Conservation (phyloP, 2,329 filamentous ascomycete genomes). For the Penicillium occitanis region DNA sequence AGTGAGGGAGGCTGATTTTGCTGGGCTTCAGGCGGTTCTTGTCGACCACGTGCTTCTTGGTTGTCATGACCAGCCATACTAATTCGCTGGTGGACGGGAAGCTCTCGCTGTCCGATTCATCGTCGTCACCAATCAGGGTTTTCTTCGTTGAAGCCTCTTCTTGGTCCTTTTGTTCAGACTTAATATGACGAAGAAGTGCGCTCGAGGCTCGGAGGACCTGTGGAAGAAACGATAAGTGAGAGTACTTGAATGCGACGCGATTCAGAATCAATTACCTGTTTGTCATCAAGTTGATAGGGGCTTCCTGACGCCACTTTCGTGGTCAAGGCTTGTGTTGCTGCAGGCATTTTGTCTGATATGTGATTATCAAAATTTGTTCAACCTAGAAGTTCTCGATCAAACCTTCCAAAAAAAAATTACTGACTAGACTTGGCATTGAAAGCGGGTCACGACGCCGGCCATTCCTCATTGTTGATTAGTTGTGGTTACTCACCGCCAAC, state of each 20-base stretch:
- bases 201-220: slow-evolving; percentile 61
- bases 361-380: slow-evolving; percentile 25
- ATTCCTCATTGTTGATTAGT: not conserved
- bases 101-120: slow-evolving; percentile 48
- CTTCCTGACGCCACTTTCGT: slow-evolving; percentile 43
- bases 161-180: slow-evolving; percentile 50
- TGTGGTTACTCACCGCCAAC: not conserved
- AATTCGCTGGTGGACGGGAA: slow-evolving; percentile 50
- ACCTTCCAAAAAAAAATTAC: slow-evolving; percentile 33
- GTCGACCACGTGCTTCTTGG: slow-evolving; percentile 68
- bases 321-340: slow-evolving; percentile 41
- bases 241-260: not conserved
- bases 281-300: slow-evolving; percentile 50
- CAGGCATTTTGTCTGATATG: slow-evolving; percentile 37
- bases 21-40: slow-evolving; percentile 77
- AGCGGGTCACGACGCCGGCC: not conserved
- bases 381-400: slow-evolving; percentile 22
- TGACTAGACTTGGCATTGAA: slow-evolving; percentile 14
- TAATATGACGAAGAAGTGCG: slow-evolving; percentile 60
- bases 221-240: not conserved
- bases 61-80: slow-evolving; percentile 62
- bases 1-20: slow-evolving; percentile 76
- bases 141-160: slow-evolving; percentile 53
- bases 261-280: slow-evolving; percentile 41
- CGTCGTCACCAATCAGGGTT: slow-evolving; percentile 53